Evolutionary conservation across 164 flowering plant species (phyloP).

Genomic region (Tetracentron sinense): DNA sequence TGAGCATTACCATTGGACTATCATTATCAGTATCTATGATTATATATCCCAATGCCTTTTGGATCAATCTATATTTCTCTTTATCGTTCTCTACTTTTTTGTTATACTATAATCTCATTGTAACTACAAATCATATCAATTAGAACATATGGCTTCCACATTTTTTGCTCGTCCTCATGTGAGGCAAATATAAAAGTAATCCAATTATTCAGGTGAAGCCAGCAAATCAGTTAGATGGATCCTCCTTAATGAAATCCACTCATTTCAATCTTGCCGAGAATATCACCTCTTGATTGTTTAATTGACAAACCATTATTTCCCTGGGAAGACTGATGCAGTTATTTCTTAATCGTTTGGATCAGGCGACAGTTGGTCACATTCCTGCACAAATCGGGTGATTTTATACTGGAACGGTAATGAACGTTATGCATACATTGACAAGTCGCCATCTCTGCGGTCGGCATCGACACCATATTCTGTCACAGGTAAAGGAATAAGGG

Average conservation of each 20-base stretch:
- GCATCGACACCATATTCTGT: slow-evolving; percentile 80
- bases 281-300: background rate
- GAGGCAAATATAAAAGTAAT: too few species aligned
- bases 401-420: slow-evolving; percentile 82
- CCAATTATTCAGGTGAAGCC: too few species aligned
- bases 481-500: slow-evolving; percentile 65
- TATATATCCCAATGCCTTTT: too few species aligned
- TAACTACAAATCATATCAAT: too few species aligned
- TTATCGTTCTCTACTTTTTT: too few species aligned
- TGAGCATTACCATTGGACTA: too few species aligned
- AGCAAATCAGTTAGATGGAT: too few species aligned
- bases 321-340: background rate
- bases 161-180: too few species aligned
- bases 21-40: too few species aligned
- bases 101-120: too few species aligned
- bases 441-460: slow-evolving; percentile 75
- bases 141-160: too few species aligned
- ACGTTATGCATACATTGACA: slow-evolving; percentile 73
- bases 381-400: slow-evolving; percentile 83
- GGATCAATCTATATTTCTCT: too few species aligned
- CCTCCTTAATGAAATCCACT: background rate
- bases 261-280: background rate
- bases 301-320: background rate
- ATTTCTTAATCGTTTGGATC: slow-evolving; percentile 12
- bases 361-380: slow-evolving; percentile 97